Evolutionary conservation across 352 stramenopile genomes (phyloP), one percentile per base, ranked within the genome.

Genomic region (Bremia lactucae): DNA sequence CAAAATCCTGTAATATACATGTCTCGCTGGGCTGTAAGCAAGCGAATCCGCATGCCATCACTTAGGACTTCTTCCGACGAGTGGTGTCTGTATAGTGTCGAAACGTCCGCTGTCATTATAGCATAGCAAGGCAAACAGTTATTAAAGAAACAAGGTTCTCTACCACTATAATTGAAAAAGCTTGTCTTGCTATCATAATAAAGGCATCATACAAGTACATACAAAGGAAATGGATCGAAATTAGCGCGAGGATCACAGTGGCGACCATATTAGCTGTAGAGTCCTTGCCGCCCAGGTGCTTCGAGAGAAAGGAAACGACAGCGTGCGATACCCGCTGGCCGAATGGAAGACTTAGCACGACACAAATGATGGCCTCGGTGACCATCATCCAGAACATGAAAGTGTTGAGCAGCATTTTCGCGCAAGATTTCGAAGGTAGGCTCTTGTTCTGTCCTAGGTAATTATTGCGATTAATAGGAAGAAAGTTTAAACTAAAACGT

Each of bases 1-100:
- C 63, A 83, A 50, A 89, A 87, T 52, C 79, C 76, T 22, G 79
- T 74, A 46, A 92, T 89, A 72, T 91, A 92, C 75, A 89, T 87
- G 51, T 92, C 71, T 15, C 79, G 70, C 52, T 91, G 76, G 0
- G 79, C 73, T 11, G 66, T 68, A 42, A 91, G 60, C 42, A 91
- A 42, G 18, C 76, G 79, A 34, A 91, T 83, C n/a, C 79, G 76
- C 51, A 91, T 52, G 10, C 79, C 76, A 53, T 92, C 79, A 33
- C 62, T 77, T 23, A 81, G 57, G 16, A 77, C 49, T 33, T 63
- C 54, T 13, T 77, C 71, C 10, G 61, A 57, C 23, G 60, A 57
- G 38, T 84, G 68, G 52, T 88, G 68, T 51, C 80, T 82, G 63
- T 83, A 86, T 28, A 59, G 59, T 21, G 76, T 84, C 43, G 51